These are phyloP conservation scores for Naganishia vishniacii DNA, from an alignment of 768 basidiomycete species.

Conservation along the genomic window DNA sequence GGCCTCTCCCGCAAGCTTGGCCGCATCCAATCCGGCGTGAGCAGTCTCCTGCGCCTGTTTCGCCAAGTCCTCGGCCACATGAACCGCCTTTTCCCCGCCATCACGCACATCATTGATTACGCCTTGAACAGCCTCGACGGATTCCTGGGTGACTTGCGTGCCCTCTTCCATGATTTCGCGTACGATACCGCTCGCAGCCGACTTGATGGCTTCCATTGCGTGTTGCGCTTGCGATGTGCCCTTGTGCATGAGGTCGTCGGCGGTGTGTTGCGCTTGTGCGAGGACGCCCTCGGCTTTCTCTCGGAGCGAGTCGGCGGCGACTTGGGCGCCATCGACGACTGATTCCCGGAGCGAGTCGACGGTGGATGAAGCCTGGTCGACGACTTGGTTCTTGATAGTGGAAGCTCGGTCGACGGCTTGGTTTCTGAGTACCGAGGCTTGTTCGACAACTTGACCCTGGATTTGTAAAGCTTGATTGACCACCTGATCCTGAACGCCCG, in stretches of 20 bases:
- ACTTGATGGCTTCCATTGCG: constrained; percentile 17
- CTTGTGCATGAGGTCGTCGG: constrained; percentile 2
- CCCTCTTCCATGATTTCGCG: constrained; percentile 21
- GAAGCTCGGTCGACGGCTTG: constrained; percentile 13
- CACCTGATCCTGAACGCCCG: constrained; percentile 1
- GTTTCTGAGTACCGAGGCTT: background rate
- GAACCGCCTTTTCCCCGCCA: background rate
- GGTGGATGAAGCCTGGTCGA: constrained; percentile 11
- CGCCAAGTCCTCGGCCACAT: constrained; percentile 13
- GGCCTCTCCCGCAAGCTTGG: constrained; percentile 1
- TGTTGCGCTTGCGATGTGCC: background rate
- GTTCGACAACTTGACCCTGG: background rate
- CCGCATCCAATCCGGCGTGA: constrained; percentile 6
- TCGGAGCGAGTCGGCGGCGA: constrained; percentile 4
- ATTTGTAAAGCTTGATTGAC: background rate
- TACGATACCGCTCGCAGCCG: constrained; percentile 6
- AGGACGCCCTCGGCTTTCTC: constrained; percentile 13
- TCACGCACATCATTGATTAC: constrained; percentile 12
- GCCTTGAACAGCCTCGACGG: constrained; percentile 20
- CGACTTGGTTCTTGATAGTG: background rate
- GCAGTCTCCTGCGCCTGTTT: constrained; percentile 8
- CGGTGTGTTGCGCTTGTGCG: constrained; percentile 7
- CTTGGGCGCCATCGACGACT: constrained; percentile 4
- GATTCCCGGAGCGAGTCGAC: constrained; percentile 4
- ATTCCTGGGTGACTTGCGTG: constrained; percentile 15